phyloP scores from a whole-genome alignment of 345 rosid species.

The Populus simonii region DNA sequence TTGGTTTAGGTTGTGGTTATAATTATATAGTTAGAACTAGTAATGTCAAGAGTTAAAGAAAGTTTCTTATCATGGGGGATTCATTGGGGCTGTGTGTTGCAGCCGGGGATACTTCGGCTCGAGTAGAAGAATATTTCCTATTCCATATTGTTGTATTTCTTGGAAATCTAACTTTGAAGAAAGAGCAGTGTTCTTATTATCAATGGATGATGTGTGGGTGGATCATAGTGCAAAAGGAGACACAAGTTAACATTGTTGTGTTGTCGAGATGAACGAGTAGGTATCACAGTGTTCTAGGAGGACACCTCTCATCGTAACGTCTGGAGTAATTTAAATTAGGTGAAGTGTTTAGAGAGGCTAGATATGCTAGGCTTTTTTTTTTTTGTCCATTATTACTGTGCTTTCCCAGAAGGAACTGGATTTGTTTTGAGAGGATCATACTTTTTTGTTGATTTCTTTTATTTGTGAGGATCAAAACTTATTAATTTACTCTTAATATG shows the following conservation, averaged over 20 bases:
- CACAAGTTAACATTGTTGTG: background rate
- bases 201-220: background rate
- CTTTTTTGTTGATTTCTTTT: background rate
- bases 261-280: background rate
- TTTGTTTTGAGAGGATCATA: background rate
- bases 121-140: background rate
- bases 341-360: background rate
- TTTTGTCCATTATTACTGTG: background rate
- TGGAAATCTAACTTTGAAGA: background rate
- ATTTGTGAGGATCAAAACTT: background rate
- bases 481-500: background rate
- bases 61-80: background rate
- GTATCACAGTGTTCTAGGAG: background rate
- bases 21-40: background rate
- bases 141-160: background rate
- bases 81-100: background rate
- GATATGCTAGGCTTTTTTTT: background rate
- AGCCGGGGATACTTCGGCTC: background rate
- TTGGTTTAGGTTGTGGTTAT: background rate
- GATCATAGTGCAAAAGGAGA: background rate
- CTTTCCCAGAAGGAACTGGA: background rate
- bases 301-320: background rate
- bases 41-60: background rate
- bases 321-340: background rate
- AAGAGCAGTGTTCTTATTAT: background rate